Conservation (phyloP, 2,329 filamentous ascomycete species). For the Beauveria sp. region DNA sequence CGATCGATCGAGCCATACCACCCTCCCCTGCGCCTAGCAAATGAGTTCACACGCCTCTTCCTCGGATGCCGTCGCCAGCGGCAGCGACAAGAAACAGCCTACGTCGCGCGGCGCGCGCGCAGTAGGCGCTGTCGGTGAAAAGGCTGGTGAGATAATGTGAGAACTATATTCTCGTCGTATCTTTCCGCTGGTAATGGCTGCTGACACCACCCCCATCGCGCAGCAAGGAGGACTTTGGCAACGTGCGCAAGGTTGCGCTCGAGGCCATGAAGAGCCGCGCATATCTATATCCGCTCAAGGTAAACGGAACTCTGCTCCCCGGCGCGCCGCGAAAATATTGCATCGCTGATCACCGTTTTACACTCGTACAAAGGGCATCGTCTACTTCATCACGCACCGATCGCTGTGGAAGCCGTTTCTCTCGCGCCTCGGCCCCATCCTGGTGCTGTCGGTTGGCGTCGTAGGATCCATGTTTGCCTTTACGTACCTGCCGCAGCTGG, state of each 20-base stretch:
- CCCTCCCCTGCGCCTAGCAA: not conserved
- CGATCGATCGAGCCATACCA: not conserved
- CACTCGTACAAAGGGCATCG: slow-evolving; percentile 39
- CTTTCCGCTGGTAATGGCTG: not conserved
- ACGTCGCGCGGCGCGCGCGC: slow-evolving; percentile 7
- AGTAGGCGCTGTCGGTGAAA: slow-evolving; percentile 7
- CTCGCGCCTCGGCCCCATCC: slow-evolving; percentile 48
- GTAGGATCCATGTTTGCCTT: slow-evolving; percentile 79
- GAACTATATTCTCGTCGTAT: not conserved
- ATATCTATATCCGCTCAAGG: slow-evolving; percentile 79
- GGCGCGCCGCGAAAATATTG: not conserved
- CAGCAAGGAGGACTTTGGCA: slow-evolving; percentile 63
- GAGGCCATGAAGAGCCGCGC: slow-evolving; percentile 69
- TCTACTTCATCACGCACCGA: slow-evolving; percentile 50
- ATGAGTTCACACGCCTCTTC: slow-evolving; percentile 2
- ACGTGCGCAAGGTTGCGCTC: slow-evolving; percentile 53
- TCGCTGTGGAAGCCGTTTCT: slow-evolving; percentile 52
- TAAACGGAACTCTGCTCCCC: slow-evolving; percentile 18
- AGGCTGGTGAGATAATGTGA: slow-evolving; percentile 10
- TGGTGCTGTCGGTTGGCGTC: slow-evolving; percentile 64
- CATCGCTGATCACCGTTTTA: not conserved
- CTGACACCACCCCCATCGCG: slow-evolving; percentile 1
- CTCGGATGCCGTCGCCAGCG: slow-evolving; percentile 2
- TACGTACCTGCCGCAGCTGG: slow-evolving; percentile 78
- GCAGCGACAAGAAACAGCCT: slow-evolving; percentile 1